phyloP scores from a whole-genome alignment of 768 basidiomycete species.

The Russula olivacea region DNA sequence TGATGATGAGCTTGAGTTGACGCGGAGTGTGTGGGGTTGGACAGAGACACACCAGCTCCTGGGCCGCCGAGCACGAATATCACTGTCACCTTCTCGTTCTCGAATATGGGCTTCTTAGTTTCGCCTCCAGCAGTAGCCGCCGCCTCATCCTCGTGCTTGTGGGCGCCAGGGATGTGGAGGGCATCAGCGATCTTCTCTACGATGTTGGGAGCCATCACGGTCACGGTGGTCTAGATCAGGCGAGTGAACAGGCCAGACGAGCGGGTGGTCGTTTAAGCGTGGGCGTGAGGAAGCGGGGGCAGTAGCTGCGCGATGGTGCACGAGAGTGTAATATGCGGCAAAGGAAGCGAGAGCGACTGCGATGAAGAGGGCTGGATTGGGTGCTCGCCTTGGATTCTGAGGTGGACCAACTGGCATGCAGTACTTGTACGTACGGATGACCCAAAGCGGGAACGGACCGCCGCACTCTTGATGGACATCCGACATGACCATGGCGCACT shows the following conservation, averaged over 20 bases:
- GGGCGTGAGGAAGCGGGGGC: slow-evolving; percentile 57
- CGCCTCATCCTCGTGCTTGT: neutral
- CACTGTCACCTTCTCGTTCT: slow-evolving; percentile 70
- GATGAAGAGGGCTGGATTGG: slow-evolving; percentile 59
- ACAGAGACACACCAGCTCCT: slow-evolving; percentile 65
- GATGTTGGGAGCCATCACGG: slow-evolving; percentile 35
- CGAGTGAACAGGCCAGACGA: slow-evolving; percentile 53
- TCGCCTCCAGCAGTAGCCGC: neutral
- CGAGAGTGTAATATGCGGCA: slow-evolving; percentile 49
- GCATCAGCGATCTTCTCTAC: slow-evolving; percentile 39
- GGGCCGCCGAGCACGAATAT: slow-evolving; percentile 96
- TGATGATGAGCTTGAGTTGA: neutral
- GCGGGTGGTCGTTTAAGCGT: slow-evolving; percentile 57
- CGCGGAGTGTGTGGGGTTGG: neutral
- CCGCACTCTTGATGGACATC: slow-evolving; percentile 46
- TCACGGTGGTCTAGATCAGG: slow-evolving; percentile 26
- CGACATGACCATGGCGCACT: slow-evolving; percentile 53
- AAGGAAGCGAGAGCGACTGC: slow-evolving; percentile 53
- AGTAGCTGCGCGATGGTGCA: slow-evolving; percentile 50
- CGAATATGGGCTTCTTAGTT: slow-evolving; percentile 40
- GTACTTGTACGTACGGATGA: too few species aligned
- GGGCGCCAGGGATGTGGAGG: slow-evolving; percentile 30
- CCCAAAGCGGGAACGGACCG: neutral
- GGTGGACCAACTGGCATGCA: neutral
- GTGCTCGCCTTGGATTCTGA: slow-evolving; percentile 33